Base-by-base conservation (phyloP, 1,284 basidiomycete genomes). In the Schizophyllum amplum region DNA sequence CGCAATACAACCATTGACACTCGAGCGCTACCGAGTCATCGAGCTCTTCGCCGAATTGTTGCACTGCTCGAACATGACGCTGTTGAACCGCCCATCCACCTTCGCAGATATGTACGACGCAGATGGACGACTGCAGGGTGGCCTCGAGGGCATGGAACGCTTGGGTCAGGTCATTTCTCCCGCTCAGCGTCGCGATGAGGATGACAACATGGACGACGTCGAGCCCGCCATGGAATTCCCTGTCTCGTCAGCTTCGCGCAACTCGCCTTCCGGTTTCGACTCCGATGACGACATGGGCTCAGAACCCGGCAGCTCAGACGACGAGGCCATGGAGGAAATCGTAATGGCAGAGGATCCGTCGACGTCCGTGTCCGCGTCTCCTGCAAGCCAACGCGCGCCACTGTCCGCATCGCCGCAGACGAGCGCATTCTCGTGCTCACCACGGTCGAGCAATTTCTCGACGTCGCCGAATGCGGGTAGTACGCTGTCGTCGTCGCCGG, bases 31-130 rank as follows among this genome's bases (percentile, higher is more conserved):
- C 71, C 85, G 96, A n/a, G 93, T 99, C 66, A 92, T 94, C 68
- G 97, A 99, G 72, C 80, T 99, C 6, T 96, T 97, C 65, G 97
- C 96, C 20, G 97, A 99, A 70, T 81, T 99, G 15, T 74, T 99
- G 15, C 97, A 99, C 68, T 97, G 94, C 70, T 99, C 96, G 15
- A 99, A 98, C 68, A 98, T 99, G 96, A 87, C 90, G 1, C 81
- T 98, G 15, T 77, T 99, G 42, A 99, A 99, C 68, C 90, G 97
- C 4, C 70, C 79, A 0, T 67, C 81, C 0, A 84, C 87, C 54
- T 84, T 79, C 59, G 80, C 85, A 48, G 33, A 84, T 25, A 74
- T 86, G n/a, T 96, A 96, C 67, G 86, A 92, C 63, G 71, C 76
- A 0, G 81, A 90, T 56, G 94, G 93, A 21, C 82, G 88, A 24